Evolutionary conservation across 805 yeast species (phyloP).

Genomic region (Barnettozyma vustinii): DNA sequence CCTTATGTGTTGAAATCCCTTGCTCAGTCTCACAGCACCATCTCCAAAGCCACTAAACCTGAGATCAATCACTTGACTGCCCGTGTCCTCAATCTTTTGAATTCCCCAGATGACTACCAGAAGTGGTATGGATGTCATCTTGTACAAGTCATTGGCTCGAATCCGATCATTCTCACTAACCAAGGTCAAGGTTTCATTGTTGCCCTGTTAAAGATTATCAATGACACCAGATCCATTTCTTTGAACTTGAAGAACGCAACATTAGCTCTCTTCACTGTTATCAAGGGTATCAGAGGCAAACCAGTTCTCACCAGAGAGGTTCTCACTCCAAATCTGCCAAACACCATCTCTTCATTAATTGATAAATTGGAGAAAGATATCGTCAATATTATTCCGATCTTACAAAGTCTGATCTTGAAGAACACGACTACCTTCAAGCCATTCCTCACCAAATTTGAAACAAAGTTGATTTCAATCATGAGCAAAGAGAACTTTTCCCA

Average conservation of each 20-base stretch:
- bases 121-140: constrained; percentile 35
- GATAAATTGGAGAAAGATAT: constrained; percentile 35
- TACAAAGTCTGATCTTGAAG: constrained; percentile 40
- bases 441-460: constrained; percentile 57
- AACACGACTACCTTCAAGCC: constrained; percentile 84
- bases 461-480: constrained; percentile 34
- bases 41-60: constrained; percentile 40
- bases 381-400: constrained; percentile 31
- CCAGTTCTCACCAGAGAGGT: constrained; percentile 81
- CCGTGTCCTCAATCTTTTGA: constrained; percentile 26
- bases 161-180: constrained; percentile 27
- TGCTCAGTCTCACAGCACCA: constrained; percentile 22
- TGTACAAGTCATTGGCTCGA: constrained; percentile 20
- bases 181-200: constrained; percentile 35
- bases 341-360: constrained; percentile 50
- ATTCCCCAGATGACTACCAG: constrained; percentile 27
- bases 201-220: constrained; percentile 31
- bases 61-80: constrained; percentile 48
- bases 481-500: constrained; percentile 29
- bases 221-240: constrained; percentile 26
- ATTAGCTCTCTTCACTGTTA: constrained; percentile 26
- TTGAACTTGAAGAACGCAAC: constrained; percentile 29
- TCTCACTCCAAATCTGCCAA: constrained; percentile 71
- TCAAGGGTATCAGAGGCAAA: constrained; percentile 59
- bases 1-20: constrained; percentile 22